phyloP scores from a whole-genome alignment of 768 basidiomycete genomes.

The Cantharellus anzutake region DNA sequence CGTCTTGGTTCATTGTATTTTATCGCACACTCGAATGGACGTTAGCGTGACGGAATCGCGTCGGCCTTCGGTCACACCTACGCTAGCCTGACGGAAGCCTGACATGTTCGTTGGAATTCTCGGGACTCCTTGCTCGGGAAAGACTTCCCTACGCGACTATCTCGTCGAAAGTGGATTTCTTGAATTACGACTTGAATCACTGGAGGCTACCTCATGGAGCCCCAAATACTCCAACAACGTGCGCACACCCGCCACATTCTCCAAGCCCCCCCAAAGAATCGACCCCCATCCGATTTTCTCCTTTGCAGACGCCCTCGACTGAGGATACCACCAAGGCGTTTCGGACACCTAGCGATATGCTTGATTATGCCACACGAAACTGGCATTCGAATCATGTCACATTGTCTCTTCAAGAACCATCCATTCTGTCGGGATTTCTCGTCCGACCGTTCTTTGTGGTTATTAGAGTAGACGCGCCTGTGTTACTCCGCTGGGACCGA shows the following conservation, averaged over 20 bases:
- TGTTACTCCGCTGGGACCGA: slow-evolving; percentile 47
- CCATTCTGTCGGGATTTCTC: slow-evolving; percentile 45
- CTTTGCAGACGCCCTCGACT: too few species aligned
- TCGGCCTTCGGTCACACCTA: too few species aligned
- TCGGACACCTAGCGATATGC: slow-evolving; percentile 22
- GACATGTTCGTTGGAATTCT: slow-evolving; percentile 50
- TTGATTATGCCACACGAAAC: slow-evolving; percentile 57
- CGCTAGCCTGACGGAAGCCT: neutral
- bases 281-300: too few species aligned
- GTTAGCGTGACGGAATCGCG: too few species aligned
- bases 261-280: too few species aligned
- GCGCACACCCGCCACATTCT: too few species aligned
- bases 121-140: slow-evolving; percentile 29
- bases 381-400: slow-evolving; percentile 78
- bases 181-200: neutral
- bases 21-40: too few species aligned
- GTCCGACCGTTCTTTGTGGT: slow-evolving; percentile 86
- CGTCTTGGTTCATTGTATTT: too few species aligned
- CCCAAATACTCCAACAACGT: neutral
- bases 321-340: too few species aligned
- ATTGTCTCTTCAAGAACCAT: slow-evolving; percentile 30
- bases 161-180: slow-evolving; percentile 10
- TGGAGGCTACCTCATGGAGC: too few species aligned
- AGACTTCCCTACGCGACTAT: slow-evolving; percentile 20
- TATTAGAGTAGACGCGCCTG: slow-evolving; percentile 64